Percentiles rank a stretch among this genome's conserved stretches.
Evolutionary conservation across 345 rosid genomes (phyloP).

Genomic region (Atalantia buxifolia): DNA sequence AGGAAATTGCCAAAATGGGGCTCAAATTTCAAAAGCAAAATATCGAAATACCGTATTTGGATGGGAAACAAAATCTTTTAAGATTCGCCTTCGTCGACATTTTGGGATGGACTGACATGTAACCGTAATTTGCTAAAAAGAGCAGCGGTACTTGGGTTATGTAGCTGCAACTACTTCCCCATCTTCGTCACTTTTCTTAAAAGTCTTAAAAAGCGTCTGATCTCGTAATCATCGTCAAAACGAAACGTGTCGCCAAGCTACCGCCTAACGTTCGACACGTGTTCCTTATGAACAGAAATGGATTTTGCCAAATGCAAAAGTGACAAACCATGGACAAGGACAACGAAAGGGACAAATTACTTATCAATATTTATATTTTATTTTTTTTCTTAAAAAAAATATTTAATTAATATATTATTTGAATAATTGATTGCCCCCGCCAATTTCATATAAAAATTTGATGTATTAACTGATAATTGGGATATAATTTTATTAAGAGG

Average conservation of each 20-base stretch:
- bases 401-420: no score
- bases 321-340: background rate
- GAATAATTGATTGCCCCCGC: no score
- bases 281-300: background rate
- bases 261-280: background rate
- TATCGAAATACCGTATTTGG: background rate
- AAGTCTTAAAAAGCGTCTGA: background rate
- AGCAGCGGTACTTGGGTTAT: background rate
- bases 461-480: no score
- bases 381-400: no score
- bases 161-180: background rate
- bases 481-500: no score
- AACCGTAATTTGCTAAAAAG: background rate
- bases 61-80: background rate
- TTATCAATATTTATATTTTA: no score
- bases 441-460: no score
- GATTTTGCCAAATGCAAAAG: background rate
- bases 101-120: rapidly evolving
- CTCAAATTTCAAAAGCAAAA: background rate
- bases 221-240: conserved; percentile 14
- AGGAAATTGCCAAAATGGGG: background rate
- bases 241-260: background rate
- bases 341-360: background rate
- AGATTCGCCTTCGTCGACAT: background rate
- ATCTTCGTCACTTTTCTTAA: background rate